These are phyloP conservation scores for Hyphopichia khmerensis DNA, from an alignment of 1,139 yeast genomes.

Conservation along the genomic window DNA sequence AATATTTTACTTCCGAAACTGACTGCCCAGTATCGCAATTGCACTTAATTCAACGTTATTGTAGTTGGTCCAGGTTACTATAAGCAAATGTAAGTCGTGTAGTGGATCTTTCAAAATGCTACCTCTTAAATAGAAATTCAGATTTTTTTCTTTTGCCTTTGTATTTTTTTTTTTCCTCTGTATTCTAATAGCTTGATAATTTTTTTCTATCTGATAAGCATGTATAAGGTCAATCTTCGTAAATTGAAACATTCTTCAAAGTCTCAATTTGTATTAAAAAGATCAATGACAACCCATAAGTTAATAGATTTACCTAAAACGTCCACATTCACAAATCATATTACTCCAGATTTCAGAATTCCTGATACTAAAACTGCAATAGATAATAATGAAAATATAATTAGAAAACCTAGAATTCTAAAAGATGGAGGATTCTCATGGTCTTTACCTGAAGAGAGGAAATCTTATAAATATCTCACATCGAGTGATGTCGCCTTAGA, in stretches of 20 bases:
- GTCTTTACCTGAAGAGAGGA: constrained; percentile 62
- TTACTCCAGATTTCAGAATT: constrained; percentile 61
- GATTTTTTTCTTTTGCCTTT: not conserved
- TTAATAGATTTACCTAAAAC: constrained; percentile 37
- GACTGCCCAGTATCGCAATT: too few relatives aligned
- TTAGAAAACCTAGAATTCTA: constrained; percentile 58
- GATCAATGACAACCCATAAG: constrained; percentile 10
- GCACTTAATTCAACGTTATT: too few relatives aligned
- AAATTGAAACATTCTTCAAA: not conserved
- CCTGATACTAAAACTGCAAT: constrained; percentile 53
- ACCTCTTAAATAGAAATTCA: too few relatives aligned
- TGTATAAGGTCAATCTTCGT: not conserved
- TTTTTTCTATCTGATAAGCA: too few relatives aligned
- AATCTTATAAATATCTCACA: constrained; percentile 53
- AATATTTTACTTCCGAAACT: too few relatives aligned
- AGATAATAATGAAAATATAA: constrained; percentile 31
- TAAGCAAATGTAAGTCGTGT: too few relatives aligned
- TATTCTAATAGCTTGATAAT: not conserved
- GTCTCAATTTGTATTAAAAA: constrained; percentile 1
- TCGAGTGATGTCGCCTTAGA: constrained; percentile 60
- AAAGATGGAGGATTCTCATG: constrained; percentile 69
- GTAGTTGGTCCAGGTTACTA: too few relatives aligned
- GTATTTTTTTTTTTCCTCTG: too few relatives aligned
- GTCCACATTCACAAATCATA: constrained; percentile 46
- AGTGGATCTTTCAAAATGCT: too few relatives aligned